Percentiles rank a stretch among this genome's conserved stretches.
phyloP scores from a whole-genome alignment of 2,329 filamentous ascomycete species.

The Xylariales sp. region DNA sequence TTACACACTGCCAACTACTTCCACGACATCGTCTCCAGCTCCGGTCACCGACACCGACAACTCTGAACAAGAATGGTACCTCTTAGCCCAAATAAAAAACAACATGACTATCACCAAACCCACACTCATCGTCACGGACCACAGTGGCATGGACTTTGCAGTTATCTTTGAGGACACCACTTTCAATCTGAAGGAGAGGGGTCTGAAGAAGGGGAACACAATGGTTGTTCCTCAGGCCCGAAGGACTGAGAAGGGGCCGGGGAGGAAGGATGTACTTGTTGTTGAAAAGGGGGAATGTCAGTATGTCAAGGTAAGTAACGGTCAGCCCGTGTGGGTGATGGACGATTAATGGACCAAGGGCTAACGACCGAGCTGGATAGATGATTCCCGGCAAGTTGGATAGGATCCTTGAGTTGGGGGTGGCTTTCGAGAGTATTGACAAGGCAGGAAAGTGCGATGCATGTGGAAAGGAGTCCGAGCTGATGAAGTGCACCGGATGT shows the following conservation, averaged over 20 bases:
- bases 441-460: slow-evolving; percentile 18
- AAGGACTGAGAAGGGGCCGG: slow-evolving; percentile 29
- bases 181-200: slow-evolving; percentile 25
- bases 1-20: slow-evolving; percentile 12
- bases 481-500: slow-evolving; percentile 39
- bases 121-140: slow-evolving; percentile 41
- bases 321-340: slow-evolving; percentile 22
- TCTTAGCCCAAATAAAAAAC: slow-evolving; percentile 27
- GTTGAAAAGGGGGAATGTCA: slow-evolving; percentile 23
- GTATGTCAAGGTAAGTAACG: too few relatives aligned
- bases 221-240: slow-evolving; percentile 31
- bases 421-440: slow-evolving; percentile 4
- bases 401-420: slow-evolving; percentile 20
- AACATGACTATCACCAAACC: slow-evolving; percentile 43
- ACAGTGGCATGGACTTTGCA: slow-evolving; percentile 34
- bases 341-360: too few relatives aligned
- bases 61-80: slow-evolving; percentile 20
- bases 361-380: slow-evolving; percentile 6
- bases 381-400: slow-evolving; percentile 21
- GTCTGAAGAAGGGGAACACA: slow-evolving; percentile 35
- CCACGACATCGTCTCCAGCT: too few relatives aligned
- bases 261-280: slow-evolving; percentile 34
- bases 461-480: slow-evolving; percentile 19
- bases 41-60: slow-evolving; percentile 2
- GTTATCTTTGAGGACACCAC: slow-evolving; percentile 39